Evolutionary conservation across 176 grass and related monocot species (phyloP).

Genomic region (Carex pumila): DNA sequence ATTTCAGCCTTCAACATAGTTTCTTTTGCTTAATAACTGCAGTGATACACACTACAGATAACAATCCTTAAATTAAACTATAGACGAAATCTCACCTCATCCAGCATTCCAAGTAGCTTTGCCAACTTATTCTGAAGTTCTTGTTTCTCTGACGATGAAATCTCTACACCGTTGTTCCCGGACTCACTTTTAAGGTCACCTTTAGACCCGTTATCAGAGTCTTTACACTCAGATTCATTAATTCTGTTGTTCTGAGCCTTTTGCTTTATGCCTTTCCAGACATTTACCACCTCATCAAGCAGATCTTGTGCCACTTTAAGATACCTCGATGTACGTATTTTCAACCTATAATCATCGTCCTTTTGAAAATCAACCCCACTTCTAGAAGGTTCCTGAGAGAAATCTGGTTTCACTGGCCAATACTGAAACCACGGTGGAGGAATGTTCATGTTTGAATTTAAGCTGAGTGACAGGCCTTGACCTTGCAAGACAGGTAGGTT

Average conservation of each 20-base stretch:
- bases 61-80: neutral
- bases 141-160: slow-evolving; percentile 79
- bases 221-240: slow-evolving; percentile 37
- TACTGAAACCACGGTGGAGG: slow-evolving; percentile 62
- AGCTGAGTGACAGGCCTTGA: slow-evolving; percentile 82
- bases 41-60: neutral
- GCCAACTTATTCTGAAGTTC: slow-evolving; percentile 94
- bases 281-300: slow-evolving; percentile 84
- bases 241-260: slow-evolving; percentile 48
- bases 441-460: slow-evolving; percentile 78
- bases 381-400: slow-evolving; percentile 53
- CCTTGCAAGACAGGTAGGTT: slow-evolving; percentile 37
- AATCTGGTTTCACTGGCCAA: slow-evolving; percentile 50
- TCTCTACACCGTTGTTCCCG: slow-evolving; percentile 34
- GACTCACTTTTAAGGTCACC: slow-evolving; percentile 57
- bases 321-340: slow-evolving; percentile 70
- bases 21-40: neutral
- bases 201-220: slow-evolving; percentile 45
- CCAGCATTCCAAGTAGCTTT: slow-evolving; percentile 78
- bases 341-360: slow-evolving; percentile 63
- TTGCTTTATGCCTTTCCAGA: slow-evolving; percentile 65
- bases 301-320: slow-evolving; percentile 87
- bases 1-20: slow-evolving; percentile 22
- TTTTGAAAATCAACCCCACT: slow-evolving; percentile 32
- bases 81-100: slow-evolving; percentile 58